Evolutionary conservation across 2,329 filamentous ascomycete species (phyloP).

Genomic region (Trichoderma sp.): DNA sequence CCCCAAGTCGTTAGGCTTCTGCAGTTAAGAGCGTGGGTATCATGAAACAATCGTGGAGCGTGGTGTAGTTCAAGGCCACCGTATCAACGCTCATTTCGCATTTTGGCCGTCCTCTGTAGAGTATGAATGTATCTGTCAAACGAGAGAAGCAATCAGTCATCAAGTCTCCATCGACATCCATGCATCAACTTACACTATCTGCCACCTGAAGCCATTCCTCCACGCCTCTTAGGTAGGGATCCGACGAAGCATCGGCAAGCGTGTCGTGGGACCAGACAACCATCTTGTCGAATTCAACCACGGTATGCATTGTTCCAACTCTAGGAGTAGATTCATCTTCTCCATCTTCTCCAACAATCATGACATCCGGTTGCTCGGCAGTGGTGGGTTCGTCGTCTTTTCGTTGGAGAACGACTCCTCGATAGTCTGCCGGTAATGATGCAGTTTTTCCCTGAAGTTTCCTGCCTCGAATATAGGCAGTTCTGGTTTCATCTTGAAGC

Average conservation of each 20-base stretch:
- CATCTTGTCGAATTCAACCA: conserved; percentile 71
- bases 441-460: conserved; percentile 71
- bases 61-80: not conserved
- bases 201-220: conserved; percentile 80
- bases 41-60: not conserved
- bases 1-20: not conserved
- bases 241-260: conserved; percentile 59
- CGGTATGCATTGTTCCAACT: conserved; percentile 60
- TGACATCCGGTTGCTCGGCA: conserved; percentile 4
- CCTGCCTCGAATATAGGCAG: conserved; percentile 75
- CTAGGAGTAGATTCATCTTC: conserved; percentile 48
- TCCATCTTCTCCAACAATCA: conserved; percentile 29
- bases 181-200: conserved; percentile 53
- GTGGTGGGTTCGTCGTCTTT: conserved; percentile 34
- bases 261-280: conserved; percentile 84
- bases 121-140: conserved; percentile 29
- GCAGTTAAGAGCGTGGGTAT: not conserved
- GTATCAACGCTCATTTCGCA: not conserved
- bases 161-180: too few relatives aligned
- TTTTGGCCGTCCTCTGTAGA: not conserved
- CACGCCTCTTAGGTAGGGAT: conserved; percentile 73
- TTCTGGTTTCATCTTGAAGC: conserved; percentile 52
- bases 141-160: not conserved
- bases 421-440: conserved; percentile 69
- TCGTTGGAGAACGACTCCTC: conserved; percentile 58